Evolutionary conservation across 2,329 filamentous ascomycete species (phyloP).

Genomic region (Penicillium capsulatum): DNA sequence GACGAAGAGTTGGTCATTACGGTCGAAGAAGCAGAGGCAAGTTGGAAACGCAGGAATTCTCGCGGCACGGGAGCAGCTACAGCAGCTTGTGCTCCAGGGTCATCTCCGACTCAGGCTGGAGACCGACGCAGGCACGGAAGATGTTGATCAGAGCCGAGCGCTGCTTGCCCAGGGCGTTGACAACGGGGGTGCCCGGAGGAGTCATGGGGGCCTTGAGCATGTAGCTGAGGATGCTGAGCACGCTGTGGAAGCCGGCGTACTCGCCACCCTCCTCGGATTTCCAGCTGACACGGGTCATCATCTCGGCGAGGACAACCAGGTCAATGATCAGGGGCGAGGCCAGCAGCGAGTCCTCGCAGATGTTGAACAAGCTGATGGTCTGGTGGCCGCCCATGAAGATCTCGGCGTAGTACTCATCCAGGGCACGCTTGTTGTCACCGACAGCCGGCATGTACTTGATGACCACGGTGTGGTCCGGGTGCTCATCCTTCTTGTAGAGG

Average conservation of each 20-base stretch:
- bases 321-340: conserved; percentile 97
- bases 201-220: conserved; percentile 96
- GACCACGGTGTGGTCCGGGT: conserved; percentile 96
- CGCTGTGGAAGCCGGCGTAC: conserved; percentile 93
- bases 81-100: conserved; percentile 98
- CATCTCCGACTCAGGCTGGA: conserved; percentile 98
- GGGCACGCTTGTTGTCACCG: conserved; percentile 96
- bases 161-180: conserved; percentile 96
- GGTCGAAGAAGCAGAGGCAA: conserved; percentile 16
- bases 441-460: conserved; percentile 99
- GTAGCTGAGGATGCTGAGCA: conserved; percentile 95
- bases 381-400: conserved; percentile 99
- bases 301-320: conserved; percentile 84
- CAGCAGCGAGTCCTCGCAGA: conserved; percentile 96
- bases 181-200: conserved; percentile 87
- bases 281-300: conserved; percentile 99
- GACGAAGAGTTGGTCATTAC: conserved; percentile 10
- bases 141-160: conserved; percentile 93
- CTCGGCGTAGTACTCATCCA: conserved; percentile 99
- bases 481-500: conserved; percentile 85
- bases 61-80: conserved; percentile 31
- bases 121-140: conserved; percentile 93
- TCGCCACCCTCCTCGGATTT: conserved; percentile 62
- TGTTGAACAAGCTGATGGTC: conserved; percentile 97
- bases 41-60: neutral